Percentiles rank a stretch among this genome's conserved stretches.
Evolutionary conservation across 305 asterid genomes (phyloP).

Genomic region (Plantago coronopus): DNA sequence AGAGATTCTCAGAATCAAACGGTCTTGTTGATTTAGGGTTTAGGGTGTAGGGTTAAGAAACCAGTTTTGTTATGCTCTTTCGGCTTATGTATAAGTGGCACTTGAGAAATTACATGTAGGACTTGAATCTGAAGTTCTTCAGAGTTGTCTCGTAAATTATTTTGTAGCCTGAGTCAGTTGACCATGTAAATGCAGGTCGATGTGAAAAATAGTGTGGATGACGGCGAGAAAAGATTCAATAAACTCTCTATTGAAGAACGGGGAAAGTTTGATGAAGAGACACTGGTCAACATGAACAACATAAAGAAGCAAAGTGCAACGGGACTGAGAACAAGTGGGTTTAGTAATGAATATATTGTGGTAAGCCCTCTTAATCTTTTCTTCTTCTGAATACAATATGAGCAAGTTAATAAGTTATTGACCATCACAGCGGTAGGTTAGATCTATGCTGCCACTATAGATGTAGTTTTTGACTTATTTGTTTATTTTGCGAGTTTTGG

Average conservation of each 20-base stretch:
- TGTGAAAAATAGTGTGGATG: conserved; percentile 62
- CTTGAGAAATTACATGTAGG: too few species aligned
- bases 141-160: neutral
- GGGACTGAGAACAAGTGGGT: conserved; percentile 51
- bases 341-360: conserved; percentile 94
- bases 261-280: conserved; percentile 95
- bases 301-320: conserved; percentile 65
- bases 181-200: conserved; percentile 57
- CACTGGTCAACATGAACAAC: conserved; percentile 83
- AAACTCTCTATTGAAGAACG: conserved; percentile 89
- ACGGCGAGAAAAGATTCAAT: conserved; percentile 75
- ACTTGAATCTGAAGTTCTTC: too few species aligned
- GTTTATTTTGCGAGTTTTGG: too few species aligned
- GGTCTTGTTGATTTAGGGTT: too few species aligned
- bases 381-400: neutral
- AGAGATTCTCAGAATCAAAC: too few species aligned
- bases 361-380: conserved; percentile 33
- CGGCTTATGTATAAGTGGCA: too few species aligned
- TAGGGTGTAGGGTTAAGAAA: too few species aligned
- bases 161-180: conserved; percentile 3
- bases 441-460: neutral
- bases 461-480: too few species aligned
- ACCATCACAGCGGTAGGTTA: neutral
- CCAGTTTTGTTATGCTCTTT: too few species aligned
- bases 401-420: neutral